phyloP scores from a whole-genome alignment of 768 basidiomycete species.

The Tulasnella sp. region DNA sequence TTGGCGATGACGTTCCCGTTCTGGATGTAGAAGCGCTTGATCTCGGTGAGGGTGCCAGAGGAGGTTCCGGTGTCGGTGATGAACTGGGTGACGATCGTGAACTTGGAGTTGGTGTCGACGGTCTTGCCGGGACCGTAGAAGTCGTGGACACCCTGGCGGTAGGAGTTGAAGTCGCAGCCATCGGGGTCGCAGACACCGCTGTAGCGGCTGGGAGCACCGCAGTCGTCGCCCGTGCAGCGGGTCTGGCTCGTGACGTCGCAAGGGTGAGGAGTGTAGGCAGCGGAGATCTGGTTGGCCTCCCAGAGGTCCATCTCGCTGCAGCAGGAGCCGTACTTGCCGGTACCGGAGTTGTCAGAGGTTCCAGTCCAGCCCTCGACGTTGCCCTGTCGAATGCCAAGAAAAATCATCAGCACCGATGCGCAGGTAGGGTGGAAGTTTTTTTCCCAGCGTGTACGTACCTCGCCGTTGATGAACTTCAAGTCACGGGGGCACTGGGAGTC shows the following conservation, averaged over 20 bases:
- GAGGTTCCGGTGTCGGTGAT: conserved; percentile 35
- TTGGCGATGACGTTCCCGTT: conserved; percentile 41
- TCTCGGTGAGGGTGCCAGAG: conserved; percentile 39
- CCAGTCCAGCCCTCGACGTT: conserved; percentile 36
- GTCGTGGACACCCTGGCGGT: conserved; percentile 36
- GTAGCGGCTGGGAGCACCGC: conserved; percentile 30
- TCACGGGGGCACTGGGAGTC: conserved; percentile 50
- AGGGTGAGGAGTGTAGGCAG: conserved; percentile 43
- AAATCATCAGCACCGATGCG: not conserved
- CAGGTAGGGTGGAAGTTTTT: not conserved
- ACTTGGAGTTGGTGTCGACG: conserved; percentile 38
- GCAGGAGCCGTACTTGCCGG: conserved; percentile 38
- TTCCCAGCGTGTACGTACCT: conserved; percentile 30
- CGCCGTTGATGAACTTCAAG: conserved; percentile 49
- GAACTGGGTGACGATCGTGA: conserved; percentile 53
- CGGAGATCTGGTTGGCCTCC: conserved; percentile 44
- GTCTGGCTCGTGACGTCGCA: conserved; percentile 33
- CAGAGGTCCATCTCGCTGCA: conserved; percentile 51
- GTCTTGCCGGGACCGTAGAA: conserved; percentile 41
- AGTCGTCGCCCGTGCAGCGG: conserved; percentile 31
- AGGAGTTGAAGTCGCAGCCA: conserved; percentile 55
- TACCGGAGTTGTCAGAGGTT: conserved; percentile 32
- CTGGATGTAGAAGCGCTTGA: conserved; percentile 34
- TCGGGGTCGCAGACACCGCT: conserved; percentile 37
- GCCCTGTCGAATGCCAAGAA: conserved; percentile 27